Conservation (phyloP, 2,329 filamentous ascomycete species). For the Pseudogymnoascus sp. region DNA sequence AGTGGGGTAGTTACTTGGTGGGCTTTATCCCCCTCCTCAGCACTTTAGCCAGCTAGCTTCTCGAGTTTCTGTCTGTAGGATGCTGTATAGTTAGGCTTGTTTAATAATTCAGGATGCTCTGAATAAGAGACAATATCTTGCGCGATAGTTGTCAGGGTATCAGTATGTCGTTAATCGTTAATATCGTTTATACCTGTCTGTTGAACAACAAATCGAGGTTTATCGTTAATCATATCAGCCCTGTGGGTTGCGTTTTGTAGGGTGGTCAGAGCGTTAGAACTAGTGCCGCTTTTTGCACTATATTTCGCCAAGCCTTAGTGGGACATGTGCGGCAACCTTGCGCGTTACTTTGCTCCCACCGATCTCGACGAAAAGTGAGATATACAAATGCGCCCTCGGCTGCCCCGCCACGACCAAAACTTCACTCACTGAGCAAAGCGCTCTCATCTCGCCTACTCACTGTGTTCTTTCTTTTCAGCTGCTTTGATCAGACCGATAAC, state of each 20-base stretch:
- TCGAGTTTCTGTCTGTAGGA: conserved; percentile 16
- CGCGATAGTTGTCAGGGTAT: background rate
- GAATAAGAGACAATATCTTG: background rate
- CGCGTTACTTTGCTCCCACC: conserved; percentile 4
- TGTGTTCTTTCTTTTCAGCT: background rate
- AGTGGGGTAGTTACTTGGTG: conserved; percentile 31
- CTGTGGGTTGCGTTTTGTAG: background rate
- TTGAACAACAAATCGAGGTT: background rate
- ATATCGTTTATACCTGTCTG: background rate
- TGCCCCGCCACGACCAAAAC: background rate
- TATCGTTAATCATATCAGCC: conserved; percentile 4
- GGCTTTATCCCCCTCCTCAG: conserved; percentile 6
- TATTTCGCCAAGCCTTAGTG: conserved; percentile 2
- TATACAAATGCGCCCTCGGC: conserved; percentile 7
- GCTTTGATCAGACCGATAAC: background rate
- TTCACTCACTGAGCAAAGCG: background rate
- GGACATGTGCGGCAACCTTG: conserved; percentile 8
- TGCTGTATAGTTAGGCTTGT: background rate
- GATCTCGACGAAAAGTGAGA: conserved; percentile 8
- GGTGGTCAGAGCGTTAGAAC: background rate
- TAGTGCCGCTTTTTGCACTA: background rate
- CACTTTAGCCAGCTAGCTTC: conserved; percentile 9
- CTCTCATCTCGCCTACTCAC: background rate
- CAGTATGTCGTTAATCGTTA: background rate
- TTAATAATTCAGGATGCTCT: background rate